A percentile compares a stretch with the other conserved stretches of the same genome.
These are phyloP conservation scores for Venustampulla echinocandica DNA, from an alignment of 495 filamentous ascomycete genomes.

Conservation along the genomic window DNA sequence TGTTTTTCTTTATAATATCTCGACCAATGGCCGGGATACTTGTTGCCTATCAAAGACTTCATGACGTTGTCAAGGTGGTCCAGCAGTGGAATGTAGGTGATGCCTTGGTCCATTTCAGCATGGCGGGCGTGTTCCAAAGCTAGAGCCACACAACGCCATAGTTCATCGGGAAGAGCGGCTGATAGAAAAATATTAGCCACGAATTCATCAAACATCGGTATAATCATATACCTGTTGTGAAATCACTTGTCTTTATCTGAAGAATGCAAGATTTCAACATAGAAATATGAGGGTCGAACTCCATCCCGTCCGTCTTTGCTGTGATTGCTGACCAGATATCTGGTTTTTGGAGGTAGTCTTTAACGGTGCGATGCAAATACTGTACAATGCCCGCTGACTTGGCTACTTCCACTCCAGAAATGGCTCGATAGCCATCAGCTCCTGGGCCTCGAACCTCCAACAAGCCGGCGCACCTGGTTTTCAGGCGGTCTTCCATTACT, in stretches of 20 bases:
- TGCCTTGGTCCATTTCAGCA: background rate
- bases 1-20: background rate
- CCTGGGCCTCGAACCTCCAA: background rate
- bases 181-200: too few species aligned
- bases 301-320: background rate
- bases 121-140: background rate
- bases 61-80: constrained; percentile 3
- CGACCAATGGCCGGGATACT: background rate
- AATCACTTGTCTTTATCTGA: background rate
- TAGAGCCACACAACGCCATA: background rate
- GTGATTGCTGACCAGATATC: background rate
- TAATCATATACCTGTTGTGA: background rate
- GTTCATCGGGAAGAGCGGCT: too few species aligned
- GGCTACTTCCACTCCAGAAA: too few species aligned
- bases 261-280: constrained; percentile 1
- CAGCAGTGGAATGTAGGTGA: background rate
- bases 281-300: background rate
- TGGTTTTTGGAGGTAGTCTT: constrained; percentile 3
- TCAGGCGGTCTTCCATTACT: background rate
- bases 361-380: constrained; percentile 7
- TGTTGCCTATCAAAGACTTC: background rate
- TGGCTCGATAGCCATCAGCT: background rate
- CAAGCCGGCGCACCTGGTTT: constrained; percentile 1
- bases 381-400: background rate
- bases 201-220: too few species aligned